Base-by-base conservation (phyloP, 2,329 filamentous ascomycete species). In the Cladosporium sp. region DNA sequence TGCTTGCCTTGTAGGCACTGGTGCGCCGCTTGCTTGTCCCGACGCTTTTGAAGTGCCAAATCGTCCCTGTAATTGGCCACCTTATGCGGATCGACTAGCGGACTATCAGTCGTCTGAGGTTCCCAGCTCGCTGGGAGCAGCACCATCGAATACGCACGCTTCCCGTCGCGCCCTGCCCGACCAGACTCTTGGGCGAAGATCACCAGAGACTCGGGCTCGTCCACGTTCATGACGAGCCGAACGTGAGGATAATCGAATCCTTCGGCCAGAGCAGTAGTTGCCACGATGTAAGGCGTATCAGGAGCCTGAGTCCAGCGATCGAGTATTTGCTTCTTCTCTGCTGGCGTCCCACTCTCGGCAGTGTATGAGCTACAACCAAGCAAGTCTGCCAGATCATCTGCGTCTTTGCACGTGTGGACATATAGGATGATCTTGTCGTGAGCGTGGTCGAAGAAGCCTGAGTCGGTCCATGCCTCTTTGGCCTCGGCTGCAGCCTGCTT, bases 181-280 rank as follows among this genome's bases (percentile, higher is more conserved):
- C 59, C 22, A 19, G 56, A 59, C 43, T 61, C 56, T 43, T 61
- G 36, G 4, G 50, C 50, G 22, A 61, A 61, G 20, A 49, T 15
- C 14, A 61, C 43, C 12, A 61, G n/a, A 20, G 49, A 55, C 3
- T 59, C 49, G 2, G 50, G 59, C 40, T 59, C 47, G 47, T 59
- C 42, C 17, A 59, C 36, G 19, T 61, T 47, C 5, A 61, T 50
- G 12, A 52, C 51, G 20, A 61, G 43, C 2, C 40, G 39, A 8
- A 61, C 51, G 22, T 59, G 19, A 14, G 43, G 40, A 40, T 59
- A 56, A 34, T 61, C 56, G 30, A 61, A 51, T 17, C 59, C 37
- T 6, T 47, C 40, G 4, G 17, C 36, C 4, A 61, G 49, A 19
- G 59, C 51, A 22, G 49, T 45, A n/a, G 59, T 61, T 12, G 56